Evolutionary conservation across 768 basidiomycete genomes (phyloP), one percentile per base, ranked within the genome.

Genomic region (Hydnomerulius pinastri): DNA sequence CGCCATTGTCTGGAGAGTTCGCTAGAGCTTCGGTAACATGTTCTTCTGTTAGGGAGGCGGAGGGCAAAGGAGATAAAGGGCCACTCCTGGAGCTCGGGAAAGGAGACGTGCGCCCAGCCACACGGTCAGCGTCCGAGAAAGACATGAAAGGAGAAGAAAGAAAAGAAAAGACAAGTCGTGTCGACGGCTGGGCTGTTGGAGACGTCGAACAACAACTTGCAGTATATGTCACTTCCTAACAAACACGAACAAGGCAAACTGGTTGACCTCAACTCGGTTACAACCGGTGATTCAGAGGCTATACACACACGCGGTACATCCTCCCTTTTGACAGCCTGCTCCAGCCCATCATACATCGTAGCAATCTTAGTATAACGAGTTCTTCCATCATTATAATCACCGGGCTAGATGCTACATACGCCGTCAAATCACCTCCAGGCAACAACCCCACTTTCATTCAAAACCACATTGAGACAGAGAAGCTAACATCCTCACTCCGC

Each of bases 401-500:
- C 33, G 17, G 33, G 33, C 33, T 35, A 35, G 33, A 12, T 4
- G 30, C 30, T 32, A 32, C 8, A n/a, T n/a, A n/a, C n/a, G n/a
- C n/a, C 36, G 15, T 17, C n/a, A 29, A 28, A 32, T 29, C 23
- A 56, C 63, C 61, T 23, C 53, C 63, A 57, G 61, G 56, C 48
- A 59, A 48, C 60, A 43, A 51, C 55, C 55, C 49, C 54, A 54
- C 48, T 53, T 58, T 59, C 63, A 69, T 63, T 68, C 71, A 95
- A 67, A 92, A 95, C 91, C 92, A 94, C 79, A 92, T 87, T 27
- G 93, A 95, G 39, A 94, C 78, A 36, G 92, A 94, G 64, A 91
- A 86, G 71, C 91, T 92, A 32, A 76, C 82, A 20, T 80, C 79
- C 70, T 91, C 90, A 67, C 84, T 86, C 55, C 85, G 81, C 88